A percentile compares a stretch with the other conserved stretches of the same genome.
These are phyloP conservation scores for Apiotrichum mycotoxinovorans DNA, from an alignment of 1,284 basidiomycete genomes.

Conservation along the genomic window DNA sequence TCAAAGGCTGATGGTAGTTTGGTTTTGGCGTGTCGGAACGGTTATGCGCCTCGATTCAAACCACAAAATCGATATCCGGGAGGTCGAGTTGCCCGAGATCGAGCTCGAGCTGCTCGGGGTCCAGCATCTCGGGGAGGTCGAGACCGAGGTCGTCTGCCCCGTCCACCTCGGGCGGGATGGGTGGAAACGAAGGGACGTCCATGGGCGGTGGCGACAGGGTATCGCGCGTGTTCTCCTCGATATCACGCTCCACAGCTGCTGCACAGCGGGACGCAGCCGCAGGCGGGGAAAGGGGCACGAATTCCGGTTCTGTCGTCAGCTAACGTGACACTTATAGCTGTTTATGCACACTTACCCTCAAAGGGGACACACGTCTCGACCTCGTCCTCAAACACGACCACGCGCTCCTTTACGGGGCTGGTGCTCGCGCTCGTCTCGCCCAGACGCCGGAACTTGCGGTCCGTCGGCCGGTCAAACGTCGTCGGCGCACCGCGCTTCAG, in stretches of 20 bases:
- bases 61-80: background rate
- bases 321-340: background rate
- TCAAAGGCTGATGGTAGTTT: no score
- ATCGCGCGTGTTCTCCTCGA: background rate
- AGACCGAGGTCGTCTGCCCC: background rate
- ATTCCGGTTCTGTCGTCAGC: background rate
- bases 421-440: background rate
- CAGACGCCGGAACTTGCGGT: background rate
- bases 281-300: background rate
- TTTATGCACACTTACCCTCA: background rate
- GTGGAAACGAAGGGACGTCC: background rate
- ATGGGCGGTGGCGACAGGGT: background rate
- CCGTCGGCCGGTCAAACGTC: constrained; percentile 1
- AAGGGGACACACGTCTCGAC: background rate
- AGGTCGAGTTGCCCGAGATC: background rate
- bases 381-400: background rate
- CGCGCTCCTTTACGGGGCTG: background rate
- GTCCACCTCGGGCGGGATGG: background rate
- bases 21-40: no score
- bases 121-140: background rate
- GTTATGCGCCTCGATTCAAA: background rate
- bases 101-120: background rate
- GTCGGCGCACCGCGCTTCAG: background rate
- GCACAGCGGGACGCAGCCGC: background rate
- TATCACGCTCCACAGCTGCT: background rate